Base-by-base conservation (phyloP, 306 rosid genomes). In the Cicer chorassanicum region DNA sequence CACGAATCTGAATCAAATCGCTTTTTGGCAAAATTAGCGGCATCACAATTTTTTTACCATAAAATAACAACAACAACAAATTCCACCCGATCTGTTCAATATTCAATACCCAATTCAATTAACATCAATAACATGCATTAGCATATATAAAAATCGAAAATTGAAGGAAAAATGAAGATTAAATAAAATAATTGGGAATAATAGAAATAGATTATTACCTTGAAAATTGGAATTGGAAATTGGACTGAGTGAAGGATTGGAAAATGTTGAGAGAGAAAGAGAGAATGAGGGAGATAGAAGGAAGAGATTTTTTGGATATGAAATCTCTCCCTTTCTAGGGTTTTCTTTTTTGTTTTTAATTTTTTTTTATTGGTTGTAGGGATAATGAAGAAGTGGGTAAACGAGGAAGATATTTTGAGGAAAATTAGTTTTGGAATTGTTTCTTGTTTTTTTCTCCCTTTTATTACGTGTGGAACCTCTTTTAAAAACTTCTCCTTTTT, bases 281-380 rank as follows among this genome's bases (percentile, higher is more conserved):
- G 51, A 41, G 43, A 45, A 24, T 0, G 59, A 10, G 50, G 16
- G 38, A 77, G 59, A 68, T 77, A 78, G 76, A 70, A 64, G 83
- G 83, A 81, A 84, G 83, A 84, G 85, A 84, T 78, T 59, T 65
- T 78, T 15, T 29, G 66, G 63, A 70, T 36, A 14, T 36, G 81
- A 54, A 81, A 81, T 66, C 85, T 81, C 88, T 81, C 79, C 83
- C 81, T 72, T 78, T 69, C 79, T 78, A 81, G 88, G 88, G 85
- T 81, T 84, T 80, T 69, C 57, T 75, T 68, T 60, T 36, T 16
- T 46, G 3, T 10, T 46, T 18, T 57, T 18, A 2, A 44, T 34
- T 53, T 61, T 65, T 45, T 57, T 6, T 57, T 68, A 51, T 60
- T 16, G 68, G 80, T 16, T 70, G 70, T 64, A 19, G 73, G 50